Conservation (phyloP, 2,329 filamentous ascomycete genomes). For the Botrytis fragariae region DNA sequence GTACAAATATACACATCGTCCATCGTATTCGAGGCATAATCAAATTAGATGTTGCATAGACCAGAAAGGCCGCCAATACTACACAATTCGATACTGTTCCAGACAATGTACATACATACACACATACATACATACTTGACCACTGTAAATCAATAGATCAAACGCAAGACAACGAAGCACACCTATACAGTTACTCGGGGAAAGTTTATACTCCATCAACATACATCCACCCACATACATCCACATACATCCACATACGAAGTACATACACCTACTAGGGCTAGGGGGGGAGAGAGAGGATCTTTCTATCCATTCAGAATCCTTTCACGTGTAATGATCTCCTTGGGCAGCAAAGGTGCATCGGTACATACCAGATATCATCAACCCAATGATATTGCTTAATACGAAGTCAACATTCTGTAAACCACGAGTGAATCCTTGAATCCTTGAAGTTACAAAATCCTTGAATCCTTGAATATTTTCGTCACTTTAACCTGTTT, state of each 20-base stretch:
- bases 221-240: no score
- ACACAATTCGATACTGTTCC: neutral
- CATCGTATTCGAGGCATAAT: neutral
- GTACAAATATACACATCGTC: no score
- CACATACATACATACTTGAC: neutral
- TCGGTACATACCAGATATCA: neutral
- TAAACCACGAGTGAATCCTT: neutral
- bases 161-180: conserved; percentile 2
- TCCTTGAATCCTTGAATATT: neutral
- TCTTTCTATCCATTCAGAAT: neutral
- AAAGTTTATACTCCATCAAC: neutral
- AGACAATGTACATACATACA: neutral
- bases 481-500: conserved; percentile 9
- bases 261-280: neutral
- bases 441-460: neutral
- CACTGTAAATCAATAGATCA: neutral
- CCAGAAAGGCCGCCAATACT: neutral
- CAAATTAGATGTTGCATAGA: neutral
- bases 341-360: neutral
- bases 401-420: neutral
- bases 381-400: neutral
- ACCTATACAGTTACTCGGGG: neutral
- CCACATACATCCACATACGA: neutral
- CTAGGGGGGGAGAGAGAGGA: neutral
- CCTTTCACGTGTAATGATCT: neutral